Base-by-base conservation (phyloP, 73 alveolate genomes). In the Paraurostyla sp. region DNA sequence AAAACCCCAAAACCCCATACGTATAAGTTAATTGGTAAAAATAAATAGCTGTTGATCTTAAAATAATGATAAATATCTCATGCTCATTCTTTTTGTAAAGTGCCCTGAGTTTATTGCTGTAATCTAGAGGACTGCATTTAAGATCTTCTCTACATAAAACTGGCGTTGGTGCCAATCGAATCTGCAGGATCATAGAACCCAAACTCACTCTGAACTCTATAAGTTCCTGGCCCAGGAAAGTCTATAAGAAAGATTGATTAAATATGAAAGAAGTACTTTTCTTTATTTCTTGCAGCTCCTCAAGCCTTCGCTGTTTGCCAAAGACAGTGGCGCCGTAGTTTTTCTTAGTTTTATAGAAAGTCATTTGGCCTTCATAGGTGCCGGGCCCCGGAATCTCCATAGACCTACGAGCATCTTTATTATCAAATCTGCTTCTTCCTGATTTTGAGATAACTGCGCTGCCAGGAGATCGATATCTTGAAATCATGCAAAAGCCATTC, bases 361-460 rank as follows among this genome's bases (percentile, higher is more conserved):
- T 60, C 3, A 50, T 60, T 9, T 30, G 4, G 13, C 78, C 78
- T 29, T 60, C 78, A 75, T 75, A 75, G n/a, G 3, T 6, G 18
- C 87, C 87, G 7, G 87, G 87, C 52, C 87, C 87, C 29, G 87
- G 87, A 43, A 75, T 35, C 7, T 43, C 87, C 73, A 49, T 49
- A 16, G 76, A 48, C 48, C 87, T 75, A 16, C 73, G 18, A 50
- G 25, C 1, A 20, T 75, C 87, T 15, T 32, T 48, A n/a, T 6
- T 16, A 3, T 75, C 87, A 50, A 75, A 75, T 49, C 87, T 43
- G n/a, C n/a, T n/a, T 32, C 48, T 46, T 7, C 87, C 87, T 7
- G 29, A 20, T 48, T 49, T 43, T 1, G 75, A 46, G 7, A 75
- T 75, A 6, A 75, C 87, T 18, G 87, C 87, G 23, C 73, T 49